These are phyloP conservation scores for Antitrichia curtipendula DNA, from an alignment of 225 moss, liverwort and hornwort species.

Conservation along the genomic window DNA sequence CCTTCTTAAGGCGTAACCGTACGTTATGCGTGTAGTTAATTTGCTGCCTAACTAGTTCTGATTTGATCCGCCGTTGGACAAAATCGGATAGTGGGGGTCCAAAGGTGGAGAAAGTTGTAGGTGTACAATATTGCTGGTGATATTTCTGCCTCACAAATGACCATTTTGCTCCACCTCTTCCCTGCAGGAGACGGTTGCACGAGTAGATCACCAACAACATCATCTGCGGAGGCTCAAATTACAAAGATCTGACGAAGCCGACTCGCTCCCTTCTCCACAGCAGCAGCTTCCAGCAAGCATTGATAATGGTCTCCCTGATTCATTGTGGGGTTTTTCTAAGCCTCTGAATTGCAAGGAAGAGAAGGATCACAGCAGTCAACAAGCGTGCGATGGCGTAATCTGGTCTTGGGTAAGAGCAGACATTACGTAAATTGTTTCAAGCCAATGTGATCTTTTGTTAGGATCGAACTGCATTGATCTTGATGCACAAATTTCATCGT, in stretches of 20 bases:
- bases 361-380: not conserved
- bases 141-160: not conserved
- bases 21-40: not conserved
- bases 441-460: not conserved
- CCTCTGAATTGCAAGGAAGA: not conserved
- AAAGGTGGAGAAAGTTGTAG: not conserved
- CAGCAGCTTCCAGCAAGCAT: not conserved
- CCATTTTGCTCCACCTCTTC: not conserved
- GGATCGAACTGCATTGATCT: not conserved
- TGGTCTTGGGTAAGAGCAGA: conserved; percentile 9
- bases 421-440: not conserved
- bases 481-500: not conserved
- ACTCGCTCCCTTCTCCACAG: not conserved
- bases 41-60: not conserved
- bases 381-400: conserved; percentile 1
- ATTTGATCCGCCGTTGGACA: not conserved
- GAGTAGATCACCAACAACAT: conserved; percentile 49
- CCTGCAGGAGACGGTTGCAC: conserved; percentile 50
- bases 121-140: not conserved
- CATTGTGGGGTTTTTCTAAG: not conserved
- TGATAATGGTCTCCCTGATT: not conserved
- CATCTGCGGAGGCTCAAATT: conserved; percentile 39
- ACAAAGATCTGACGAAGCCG: conserved; percentile 23
- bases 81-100: not conserved
- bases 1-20: not conserved